Evolutionary conservation across 2,329 filamentous ascomycete genomes (phyloP).

Genomic region (Botrytis medusae): DNA sequence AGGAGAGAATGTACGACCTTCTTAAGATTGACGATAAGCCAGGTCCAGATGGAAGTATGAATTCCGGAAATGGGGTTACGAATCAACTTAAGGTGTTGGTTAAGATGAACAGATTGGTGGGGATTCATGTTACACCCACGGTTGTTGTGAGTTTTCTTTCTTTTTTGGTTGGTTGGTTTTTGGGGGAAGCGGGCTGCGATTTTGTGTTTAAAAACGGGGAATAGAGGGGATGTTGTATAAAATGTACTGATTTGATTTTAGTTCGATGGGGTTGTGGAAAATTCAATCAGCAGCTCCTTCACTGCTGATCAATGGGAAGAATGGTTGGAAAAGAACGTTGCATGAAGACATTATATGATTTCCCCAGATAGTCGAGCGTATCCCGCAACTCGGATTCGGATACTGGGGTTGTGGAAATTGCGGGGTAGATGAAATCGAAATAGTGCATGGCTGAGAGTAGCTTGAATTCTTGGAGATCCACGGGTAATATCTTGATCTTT

Average conservation of each 20-base stretch:
- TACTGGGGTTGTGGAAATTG: neutral
- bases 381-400: neutral
- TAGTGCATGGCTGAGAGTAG: neutral
- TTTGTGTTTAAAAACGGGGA: neutral
- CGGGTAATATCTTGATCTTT: neutral
- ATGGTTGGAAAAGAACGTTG: conserved; percentile 20
- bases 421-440: neutral
- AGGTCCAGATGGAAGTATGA: conserved; percentile 65
- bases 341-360: neutral
- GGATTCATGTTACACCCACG: conserved; percentile 89
- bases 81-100: conserved; percentile 81
- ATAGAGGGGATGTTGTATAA: neutral
- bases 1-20: conserved; percentile 66
- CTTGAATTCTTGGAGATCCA: neutral
- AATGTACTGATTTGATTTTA: neutral
- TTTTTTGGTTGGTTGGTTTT: too few species aligned
- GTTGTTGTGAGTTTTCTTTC: conserved; percentile 51
- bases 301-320: conserved; percentile 79
- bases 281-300: conserved; percentile 77
- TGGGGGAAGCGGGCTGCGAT: too few species aligned
- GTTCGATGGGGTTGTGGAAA: conserved; percentile 81
- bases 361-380: neutral
- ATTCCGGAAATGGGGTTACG: conserved; percentile 79
- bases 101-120: conserved; percentile 74
- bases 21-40: conserved; percentile 69